A percentile compares a stretch with the other conserved stretches of the same genome.
Conservation (phyloP, 2,329 filamentous ascomycete species). For the Pochonia chlamydosporia region DNA sequence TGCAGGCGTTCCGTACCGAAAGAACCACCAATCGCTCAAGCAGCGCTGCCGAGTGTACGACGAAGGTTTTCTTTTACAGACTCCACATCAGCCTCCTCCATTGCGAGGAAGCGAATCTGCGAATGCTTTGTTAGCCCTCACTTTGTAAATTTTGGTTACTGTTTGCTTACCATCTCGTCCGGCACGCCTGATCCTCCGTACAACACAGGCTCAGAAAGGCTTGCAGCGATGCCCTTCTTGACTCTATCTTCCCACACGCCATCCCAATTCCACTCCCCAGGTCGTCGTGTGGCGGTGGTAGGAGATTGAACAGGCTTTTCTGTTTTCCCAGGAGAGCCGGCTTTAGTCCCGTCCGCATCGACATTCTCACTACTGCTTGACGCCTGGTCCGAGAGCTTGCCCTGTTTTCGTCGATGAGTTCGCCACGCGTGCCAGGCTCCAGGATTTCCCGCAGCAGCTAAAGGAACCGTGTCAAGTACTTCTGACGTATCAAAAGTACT, state of each 20-base stretch:
- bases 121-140: conserved; percentile 10
- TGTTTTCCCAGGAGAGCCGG: background rate
- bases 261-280: conserved; percentile 95
- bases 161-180: conserved; percentile 65
- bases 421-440: conserved; percentile 94
- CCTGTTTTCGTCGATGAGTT: conserved; percentile 49
- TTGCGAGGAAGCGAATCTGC: conserved; percentile 60
- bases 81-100: conserved; percentile 55
- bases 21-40: conserved; percentile 11
- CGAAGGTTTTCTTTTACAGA: conserved; percentile 53
- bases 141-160: background rate
- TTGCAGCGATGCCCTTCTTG: conserved; percentile 68
- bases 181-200: conserved; percentile 59
- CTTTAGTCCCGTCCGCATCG: background rate
- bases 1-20: no score
- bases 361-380: background rate
- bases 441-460: conserved; percentile 80
- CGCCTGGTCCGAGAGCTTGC: conserved; percentile 17
- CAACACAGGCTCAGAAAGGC: conserved; percentile 71
- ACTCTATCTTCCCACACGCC: conserved; percentile 93
- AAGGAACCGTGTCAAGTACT: conserved; percentile 71
- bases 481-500: conserved; percentile 73
- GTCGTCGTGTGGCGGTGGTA: conserved; percentile 25
- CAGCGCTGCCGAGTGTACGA: conserved; percentile 38
- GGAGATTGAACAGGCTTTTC: background rate